Conservation (phyloP, 495 filamentous ascomycete genomes). For the Penicillium argentinense region DNA sequence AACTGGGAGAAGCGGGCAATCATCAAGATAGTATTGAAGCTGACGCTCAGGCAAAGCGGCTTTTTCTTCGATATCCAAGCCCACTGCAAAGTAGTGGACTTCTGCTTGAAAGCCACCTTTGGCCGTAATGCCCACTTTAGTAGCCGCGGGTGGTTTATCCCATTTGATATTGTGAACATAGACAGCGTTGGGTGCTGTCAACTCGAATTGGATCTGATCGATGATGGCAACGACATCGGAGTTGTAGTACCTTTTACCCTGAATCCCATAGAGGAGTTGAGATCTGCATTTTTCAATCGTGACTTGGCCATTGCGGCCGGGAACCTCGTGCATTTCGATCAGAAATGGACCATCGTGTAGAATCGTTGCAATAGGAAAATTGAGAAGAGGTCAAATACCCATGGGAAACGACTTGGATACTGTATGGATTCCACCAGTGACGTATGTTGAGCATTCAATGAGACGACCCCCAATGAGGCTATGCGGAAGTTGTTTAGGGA, state of each 20-base stretch:
- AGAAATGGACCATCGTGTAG: too few relatives aligned
- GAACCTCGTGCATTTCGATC: too few relatives aligned
- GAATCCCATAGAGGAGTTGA: slow-evolving; percentile 57
- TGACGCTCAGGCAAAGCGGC: slow-evolving; percentile 2
- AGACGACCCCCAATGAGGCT: slow-evolving; percentile 51
- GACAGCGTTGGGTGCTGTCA: slow-evolving; percentile 8
- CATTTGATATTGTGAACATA: neutral
- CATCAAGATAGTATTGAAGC: neutral
- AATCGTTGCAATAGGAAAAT: too few relatives aligned
- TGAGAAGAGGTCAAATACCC: too few relatives aligned
- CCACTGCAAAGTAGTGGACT: slow-evolving; percentile 26
- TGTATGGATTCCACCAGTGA: slow-evolving; percentile 44
- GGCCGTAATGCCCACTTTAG: slow-evolving; percentile 47
- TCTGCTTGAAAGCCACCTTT: slow-evolving; percentile 44
- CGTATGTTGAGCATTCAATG: slow-evolving; percentile 53
- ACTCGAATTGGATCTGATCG: slow-evolving; percentile 35
- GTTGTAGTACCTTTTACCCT: slow-evolving; percentile 52
- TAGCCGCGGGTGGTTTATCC: slow-evolving; percentile 44
- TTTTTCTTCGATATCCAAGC: slow-evolving; percentile 42
- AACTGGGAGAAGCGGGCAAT: neutral
- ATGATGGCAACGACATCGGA: slow-evolving; percentile 51
- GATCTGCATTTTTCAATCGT: neutral
- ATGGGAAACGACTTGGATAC: slow-evolving; percentile 44
- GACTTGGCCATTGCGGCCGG: too few relatives aligned
- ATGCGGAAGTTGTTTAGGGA: too few relatives aligned